These are phyloP conservation scores for Eucalyptus sp. DNA, from an alignment of 345 rosid genomes.

Conservation along the genomic window DNA sequence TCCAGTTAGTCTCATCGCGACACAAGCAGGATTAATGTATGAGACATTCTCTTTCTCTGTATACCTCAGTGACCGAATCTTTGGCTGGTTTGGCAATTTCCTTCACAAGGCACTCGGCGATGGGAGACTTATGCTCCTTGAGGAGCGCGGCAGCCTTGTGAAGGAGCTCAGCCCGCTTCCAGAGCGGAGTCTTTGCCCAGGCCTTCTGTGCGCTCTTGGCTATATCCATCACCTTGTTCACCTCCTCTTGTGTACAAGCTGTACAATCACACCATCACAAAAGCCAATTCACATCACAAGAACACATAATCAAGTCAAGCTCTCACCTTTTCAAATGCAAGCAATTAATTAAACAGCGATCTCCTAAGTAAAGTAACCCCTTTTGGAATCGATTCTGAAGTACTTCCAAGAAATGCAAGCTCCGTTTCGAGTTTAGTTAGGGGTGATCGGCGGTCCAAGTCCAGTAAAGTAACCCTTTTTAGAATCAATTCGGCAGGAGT, in stretches of 20 bases:
- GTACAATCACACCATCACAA: not conserved
- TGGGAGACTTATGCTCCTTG: constrained; percentile 71
- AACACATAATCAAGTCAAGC: not conserved
- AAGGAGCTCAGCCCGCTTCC: constrained; percentile 98
- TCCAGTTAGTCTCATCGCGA: not conserved
- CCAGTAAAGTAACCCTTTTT: not conserved
- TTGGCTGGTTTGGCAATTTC: constrained; percentile 99
- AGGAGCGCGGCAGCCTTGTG: constrained; percentile 92
- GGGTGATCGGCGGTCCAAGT: not conserved
- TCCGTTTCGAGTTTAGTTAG: not conserved
- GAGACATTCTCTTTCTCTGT: not conserved
- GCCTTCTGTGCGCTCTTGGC: constrained; percentile 78
- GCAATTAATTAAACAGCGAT: not conserved
- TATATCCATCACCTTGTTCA: constrained; percentile 74
- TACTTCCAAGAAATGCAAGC: not conserved
- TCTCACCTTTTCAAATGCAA: not conserved
- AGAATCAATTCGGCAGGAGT: not conserved
- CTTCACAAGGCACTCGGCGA: constrained; percentile 85
- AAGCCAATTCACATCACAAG: not conserved
- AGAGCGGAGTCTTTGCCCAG: constrained; percentile 95
- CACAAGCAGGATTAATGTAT: not conserved
- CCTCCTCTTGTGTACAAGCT: constrained; percentile 98
- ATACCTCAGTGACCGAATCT: constrained; percentile 85
- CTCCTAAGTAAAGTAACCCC: not conserved
- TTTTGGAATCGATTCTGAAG: not conserved